These are phyloP conservation scores for Aspergillus spinulosporus DNA, from an alignment of 2,329 filamentous ascomycete genomes.

Conservation along the genomic window DNA sequence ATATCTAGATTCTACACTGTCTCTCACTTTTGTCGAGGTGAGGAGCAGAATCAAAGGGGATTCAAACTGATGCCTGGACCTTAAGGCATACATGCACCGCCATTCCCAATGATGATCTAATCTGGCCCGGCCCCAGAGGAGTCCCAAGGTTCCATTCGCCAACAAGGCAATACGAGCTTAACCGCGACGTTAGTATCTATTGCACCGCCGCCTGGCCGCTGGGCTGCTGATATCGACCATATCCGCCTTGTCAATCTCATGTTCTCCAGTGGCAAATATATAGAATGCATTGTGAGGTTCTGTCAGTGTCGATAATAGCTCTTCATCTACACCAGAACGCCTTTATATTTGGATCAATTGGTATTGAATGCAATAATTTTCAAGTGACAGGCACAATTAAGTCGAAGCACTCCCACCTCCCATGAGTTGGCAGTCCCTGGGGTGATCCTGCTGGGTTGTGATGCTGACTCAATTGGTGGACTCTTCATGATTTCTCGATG, in stretches of 20 bases:
- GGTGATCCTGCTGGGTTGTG: conserved; percentile 14
- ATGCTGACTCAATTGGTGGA: not conserved
- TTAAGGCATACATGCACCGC: conserved; percentile 10
- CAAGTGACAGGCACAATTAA: not conserved
- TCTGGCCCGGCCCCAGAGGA: too few species aligned
- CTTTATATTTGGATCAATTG: too few species aligned
- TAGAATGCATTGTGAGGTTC: too few species aligned
- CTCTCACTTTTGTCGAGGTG: conserved; percentile 2
- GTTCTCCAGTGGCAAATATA: too few species aligned
- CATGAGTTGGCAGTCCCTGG: conserved; percentile 23
- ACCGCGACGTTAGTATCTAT: too few species aligned
- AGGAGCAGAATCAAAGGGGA: conserved; percentile 16
- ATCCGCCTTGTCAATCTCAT: too few species aligned
- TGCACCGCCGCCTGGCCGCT: too few species aligned
- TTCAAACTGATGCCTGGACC: conserved; percentile 12
- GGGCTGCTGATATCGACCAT: too few species aligned
- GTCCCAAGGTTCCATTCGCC: too few species aligned
- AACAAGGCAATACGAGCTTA: too few species aligned
- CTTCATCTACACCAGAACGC: too few species aligned
- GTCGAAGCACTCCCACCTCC: conserved; percentile 12
- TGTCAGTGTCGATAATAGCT: too few species aligned
- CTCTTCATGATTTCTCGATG: conserved; percentile 8
- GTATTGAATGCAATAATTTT: not conserved
- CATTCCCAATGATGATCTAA: not conserved
- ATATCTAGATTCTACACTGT: not conserved